Evolutionary conservation across 2,329 filamentous ascomycete species (phyloP).

Genomic region (Beauveria pseudobassiana): DNA sequence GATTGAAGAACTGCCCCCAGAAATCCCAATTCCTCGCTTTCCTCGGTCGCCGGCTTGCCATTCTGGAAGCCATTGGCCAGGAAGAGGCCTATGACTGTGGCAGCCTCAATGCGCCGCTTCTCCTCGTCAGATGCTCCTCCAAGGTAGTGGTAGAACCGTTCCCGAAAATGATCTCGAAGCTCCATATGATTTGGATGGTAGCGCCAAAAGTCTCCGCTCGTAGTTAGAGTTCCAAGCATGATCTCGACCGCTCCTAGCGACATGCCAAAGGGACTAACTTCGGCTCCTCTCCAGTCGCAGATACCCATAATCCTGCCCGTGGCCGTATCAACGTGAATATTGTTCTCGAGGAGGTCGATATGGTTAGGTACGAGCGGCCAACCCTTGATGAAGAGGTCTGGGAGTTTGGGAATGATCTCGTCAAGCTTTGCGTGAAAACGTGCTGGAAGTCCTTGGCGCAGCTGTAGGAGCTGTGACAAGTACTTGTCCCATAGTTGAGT

Average conservation of each 20-base stretch:
- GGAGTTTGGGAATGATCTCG: constrained; percentile 12
- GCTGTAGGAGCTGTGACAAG: constrained; percentile 9
- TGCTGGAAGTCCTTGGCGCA: constrained; percentile 12
- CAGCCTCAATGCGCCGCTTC: not conserved
- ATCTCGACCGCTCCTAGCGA: constrained; percentile 20
- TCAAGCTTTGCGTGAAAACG: constrained; percentile 13
- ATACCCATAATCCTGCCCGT: constrained; percentile 22
- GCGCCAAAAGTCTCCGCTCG: not conserved
- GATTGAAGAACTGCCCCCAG: too few relatives aligned
- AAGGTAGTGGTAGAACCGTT: not conserved
- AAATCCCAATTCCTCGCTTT: too few relatives aligned
- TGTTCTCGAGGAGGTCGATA: constrained; percentile 22
- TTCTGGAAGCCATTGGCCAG: not conserved
- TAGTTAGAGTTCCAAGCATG: constrained; percentile 7
- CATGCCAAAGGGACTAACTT: constrained; percentile 21
- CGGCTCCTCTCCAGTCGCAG: constrained; percentile 22
- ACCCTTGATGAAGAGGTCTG: constrained; percentile 14
- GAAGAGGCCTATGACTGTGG: not conserved
- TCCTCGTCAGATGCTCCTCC: not conserved
- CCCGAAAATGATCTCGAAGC: not conserved
- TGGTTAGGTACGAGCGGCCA: constrained; percentile 20
- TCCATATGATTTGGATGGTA: not conserved
- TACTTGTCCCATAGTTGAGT: constrained; percentile 11
- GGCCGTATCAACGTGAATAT: constrained; percentile 20
- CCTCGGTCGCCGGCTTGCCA: not conserved